A percentile compares a stretch with the other conserved stretches of the same genome.
Conservation (phyloP, 176 grass and related monocot genomes). For the Musa beccarii region DNA sequence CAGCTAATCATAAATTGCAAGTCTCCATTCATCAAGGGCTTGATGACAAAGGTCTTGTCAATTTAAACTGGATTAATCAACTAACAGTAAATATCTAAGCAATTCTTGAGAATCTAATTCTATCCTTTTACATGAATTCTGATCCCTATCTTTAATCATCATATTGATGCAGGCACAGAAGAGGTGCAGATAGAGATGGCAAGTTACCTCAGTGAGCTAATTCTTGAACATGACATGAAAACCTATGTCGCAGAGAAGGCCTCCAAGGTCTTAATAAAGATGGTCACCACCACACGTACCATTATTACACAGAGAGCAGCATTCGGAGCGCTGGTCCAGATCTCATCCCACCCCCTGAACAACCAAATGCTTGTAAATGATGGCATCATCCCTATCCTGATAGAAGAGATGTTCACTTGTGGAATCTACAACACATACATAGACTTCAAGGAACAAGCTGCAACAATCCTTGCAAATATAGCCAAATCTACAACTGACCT, state of each 20-base stretch:
- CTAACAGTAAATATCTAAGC: no score
- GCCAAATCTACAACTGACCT: constrained; percentile 50
- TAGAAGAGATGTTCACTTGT: constrained; percentile 54
- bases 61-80: no score
- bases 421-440: constrained; percentile 48
- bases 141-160: background rate
- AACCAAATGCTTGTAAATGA: constrained; percentile 43
- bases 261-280: constrained; percentile 52
- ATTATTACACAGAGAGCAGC: constrained; percentile 44
- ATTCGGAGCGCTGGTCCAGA: constrained; percentile 65
- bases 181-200: constrained; percentile 91
- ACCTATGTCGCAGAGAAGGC: constrained; percentile 52
- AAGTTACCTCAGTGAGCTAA: constrained; percentile 66
- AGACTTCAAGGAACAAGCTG: constrained; percentile 50
- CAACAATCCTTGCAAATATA: constrained; percentile 63
- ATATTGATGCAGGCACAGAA: constrained; percentile 44
- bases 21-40: background rate
- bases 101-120: no score
- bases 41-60: background rate
- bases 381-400: constrained; percentile 46
- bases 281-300: constrained; percentile 43
- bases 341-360: constrained; percentile 64
- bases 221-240: constrained; percentile 71
- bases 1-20: no score
- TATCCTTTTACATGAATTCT: background rate